phyloP scores from a whole-genome alignment of 495 filamentous ascomycete species.

The Hypoxylon lienhwacheense region DNA sequence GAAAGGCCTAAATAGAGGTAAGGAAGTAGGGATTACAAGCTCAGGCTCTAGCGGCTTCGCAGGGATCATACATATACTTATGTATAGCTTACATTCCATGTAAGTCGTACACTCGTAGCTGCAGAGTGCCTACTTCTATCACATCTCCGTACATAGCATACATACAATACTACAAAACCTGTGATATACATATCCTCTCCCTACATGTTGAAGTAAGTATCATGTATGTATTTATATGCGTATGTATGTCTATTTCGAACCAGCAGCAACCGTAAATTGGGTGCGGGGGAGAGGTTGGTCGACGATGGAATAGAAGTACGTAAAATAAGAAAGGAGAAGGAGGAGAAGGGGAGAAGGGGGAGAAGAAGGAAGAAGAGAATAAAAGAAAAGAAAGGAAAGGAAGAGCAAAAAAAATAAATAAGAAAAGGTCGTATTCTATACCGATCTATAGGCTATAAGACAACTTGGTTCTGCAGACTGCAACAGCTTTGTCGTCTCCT shows the following conservation, averaged over 20 bases:
- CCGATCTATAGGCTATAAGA: neutral
- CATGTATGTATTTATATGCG: too few relatives aligned
- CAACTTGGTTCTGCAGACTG: too few relatives aligned
- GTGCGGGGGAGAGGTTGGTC: neutral
- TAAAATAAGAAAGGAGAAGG: too few relatives aligned
- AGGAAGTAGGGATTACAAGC: slow-evolving; percentile 21
- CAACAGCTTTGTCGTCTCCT: too few relatives aligned
- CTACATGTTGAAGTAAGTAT: too few relatives aligned
- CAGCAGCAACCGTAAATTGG: neutral
- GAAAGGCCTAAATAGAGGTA: slow-evolving; percentile 15
- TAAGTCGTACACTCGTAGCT: neutral
- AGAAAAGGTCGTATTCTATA: neutral
- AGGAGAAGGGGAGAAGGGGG: neutral
- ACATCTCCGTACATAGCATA: too few relatives aligned
- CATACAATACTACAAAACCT: too few relatives aligned
- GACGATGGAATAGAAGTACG: too few relatives aligned
- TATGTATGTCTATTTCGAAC: neutral
- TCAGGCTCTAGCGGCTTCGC: slow-evolving; percentile 26
- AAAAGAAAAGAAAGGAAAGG: neutral
- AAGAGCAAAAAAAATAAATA: neutral
- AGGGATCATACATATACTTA: slow-evolving; percentile 12
- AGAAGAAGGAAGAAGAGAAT: neutral
- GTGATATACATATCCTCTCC: too few relatives aligned
- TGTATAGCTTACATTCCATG: neutral
- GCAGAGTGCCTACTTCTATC: neutral